Percentiles rank a stretch among this genome's conserved stretches.
phyloP scores from a whole-genome alignment of 2,329 filamentous ascomycete genomes.

The Aureobasidium sp. region DNA sequence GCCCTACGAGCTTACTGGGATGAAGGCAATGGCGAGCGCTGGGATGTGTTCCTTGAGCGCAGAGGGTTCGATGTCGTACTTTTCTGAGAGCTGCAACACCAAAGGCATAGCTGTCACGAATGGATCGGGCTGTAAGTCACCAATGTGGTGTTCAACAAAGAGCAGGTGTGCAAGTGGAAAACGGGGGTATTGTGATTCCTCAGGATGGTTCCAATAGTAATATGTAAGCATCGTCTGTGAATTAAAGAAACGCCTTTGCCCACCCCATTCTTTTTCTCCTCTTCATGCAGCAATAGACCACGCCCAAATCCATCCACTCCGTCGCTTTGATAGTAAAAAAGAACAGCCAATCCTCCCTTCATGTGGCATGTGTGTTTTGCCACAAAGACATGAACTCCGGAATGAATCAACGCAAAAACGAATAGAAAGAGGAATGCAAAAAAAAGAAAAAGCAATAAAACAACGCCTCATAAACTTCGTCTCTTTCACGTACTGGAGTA shows the following conservation, averaged over 20 bases:
- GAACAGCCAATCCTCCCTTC: background rate
- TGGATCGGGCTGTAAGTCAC: no score
- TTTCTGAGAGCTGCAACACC: background rate
- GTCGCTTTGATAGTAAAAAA: background rate
- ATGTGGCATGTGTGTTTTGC: background rate
- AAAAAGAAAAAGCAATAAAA: background rate
- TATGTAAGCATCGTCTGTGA: background rate
- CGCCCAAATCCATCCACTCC: background rate
- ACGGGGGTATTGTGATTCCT: background rate
- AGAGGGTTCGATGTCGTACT: constrained; percentile 11
- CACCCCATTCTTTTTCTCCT: background rate
- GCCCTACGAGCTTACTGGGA: constrained; percentile 9
- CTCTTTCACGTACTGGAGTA: background rate
- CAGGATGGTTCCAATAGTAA: background rate
- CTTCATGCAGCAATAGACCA: background rate
- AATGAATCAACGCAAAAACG: background rate
- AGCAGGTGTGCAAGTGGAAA: background rate
- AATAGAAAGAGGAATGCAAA: background rate
- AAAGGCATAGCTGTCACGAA: no score
- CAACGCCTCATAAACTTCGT: constrained; percentile 14
- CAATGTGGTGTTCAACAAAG: no score
- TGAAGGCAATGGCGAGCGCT: constrained; percentile 8
- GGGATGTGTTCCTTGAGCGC: constrained; percentile 13
- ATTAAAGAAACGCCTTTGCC: background rate
- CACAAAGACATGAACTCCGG: background rate